Conservation (phyloP, 2,329 filamentous ascomycete genomes). For the Neofusicoccum umdonicola region DNA sequence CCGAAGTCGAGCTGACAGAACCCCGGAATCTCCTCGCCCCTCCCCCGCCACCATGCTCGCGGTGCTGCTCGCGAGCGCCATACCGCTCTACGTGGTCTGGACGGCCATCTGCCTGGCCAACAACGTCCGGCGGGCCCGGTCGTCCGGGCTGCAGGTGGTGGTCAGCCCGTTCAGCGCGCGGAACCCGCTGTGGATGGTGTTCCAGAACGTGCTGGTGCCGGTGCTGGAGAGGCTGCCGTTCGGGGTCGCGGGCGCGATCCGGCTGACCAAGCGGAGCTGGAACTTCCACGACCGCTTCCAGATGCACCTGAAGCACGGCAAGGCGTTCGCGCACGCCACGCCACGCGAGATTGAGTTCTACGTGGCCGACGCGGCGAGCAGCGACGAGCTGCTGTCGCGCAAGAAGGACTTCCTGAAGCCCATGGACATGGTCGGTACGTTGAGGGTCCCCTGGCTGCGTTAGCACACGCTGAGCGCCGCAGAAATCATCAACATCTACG, state of each 20-base stretch:
- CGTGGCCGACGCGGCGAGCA: slow-evolving; percentile 19
- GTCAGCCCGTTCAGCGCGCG: not conserved
- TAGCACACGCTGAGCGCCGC: no score
- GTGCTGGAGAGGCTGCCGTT: not conserved
- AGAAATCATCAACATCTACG: slow-evolving; percentile 13
- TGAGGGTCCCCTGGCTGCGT: no score
- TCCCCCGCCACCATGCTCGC: not conserved
- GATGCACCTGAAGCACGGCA: slow-evolving; percentile 20
- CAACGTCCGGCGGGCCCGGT: not conserved
- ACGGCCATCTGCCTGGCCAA: not conserved
- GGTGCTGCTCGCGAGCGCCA: not conserved
- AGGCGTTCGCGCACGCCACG: slow-evolving; percentile 20
- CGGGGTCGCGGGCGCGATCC: not conserved
- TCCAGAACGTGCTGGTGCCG: not conserved
- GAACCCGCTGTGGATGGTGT: not conserved
- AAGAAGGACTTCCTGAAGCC: slow-evolving; percentile 6
- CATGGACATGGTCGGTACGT: slow-evolving; percentile 7
- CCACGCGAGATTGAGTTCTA: slow-evolving; percentile 21
- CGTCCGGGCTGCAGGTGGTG: not conserved
- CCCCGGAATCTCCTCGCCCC: no score
- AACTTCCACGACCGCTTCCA: slow-evolving; percentile 20
- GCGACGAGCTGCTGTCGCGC: slow-evolving; percentile 20
- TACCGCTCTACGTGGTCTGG: not conserved
- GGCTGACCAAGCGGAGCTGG: slow-evolving; percentile 10
- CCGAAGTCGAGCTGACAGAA: no score